phyloP scores from a whole-genome alignment of 2,329 filamentous ascomycete species.

The Blastomyces silverae region DNA sequence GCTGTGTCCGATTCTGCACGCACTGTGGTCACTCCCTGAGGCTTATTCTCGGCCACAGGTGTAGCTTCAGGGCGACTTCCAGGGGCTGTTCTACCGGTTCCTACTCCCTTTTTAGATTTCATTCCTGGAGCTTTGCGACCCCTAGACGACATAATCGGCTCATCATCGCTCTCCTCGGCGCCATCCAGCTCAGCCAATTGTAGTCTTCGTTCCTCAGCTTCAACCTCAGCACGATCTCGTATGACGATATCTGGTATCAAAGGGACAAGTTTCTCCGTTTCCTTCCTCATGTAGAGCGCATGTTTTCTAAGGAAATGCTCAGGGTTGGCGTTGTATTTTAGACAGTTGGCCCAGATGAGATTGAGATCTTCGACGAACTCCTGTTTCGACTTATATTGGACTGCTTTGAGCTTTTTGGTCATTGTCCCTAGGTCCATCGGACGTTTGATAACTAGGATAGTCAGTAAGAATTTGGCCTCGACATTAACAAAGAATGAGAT shows the following conservation, averaged over 20 bases:
- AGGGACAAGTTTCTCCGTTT: slow-evolving; percentile 92
- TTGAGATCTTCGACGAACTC: slow-evolving; percentile 93
- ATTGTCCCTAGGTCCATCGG: slow-evolving; percentile 97
- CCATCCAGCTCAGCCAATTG: slow-evolving; percentile 75
- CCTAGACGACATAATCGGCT: slow-evolving; percentile 95
- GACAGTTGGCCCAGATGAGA: slow-evolving; percentile 93
- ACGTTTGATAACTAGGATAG: slow-evolving; percentile 71
- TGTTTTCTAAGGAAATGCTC: slow-evolving; percentile 83
- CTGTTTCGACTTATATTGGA: slow-evolving; percentile 78
- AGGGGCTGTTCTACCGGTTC: slow-evolving; percentile 58
- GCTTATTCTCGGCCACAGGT: slow-evolving; percentile 45
- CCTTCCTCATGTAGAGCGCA: slow-evolving; percentile 92
- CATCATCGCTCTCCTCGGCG: slow-evolving; percentile 88
- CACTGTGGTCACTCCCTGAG: slow-evolving; percentile 45
- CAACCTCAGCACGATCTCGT: slow-evolving; percentile 85
- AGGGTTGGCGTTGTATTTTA: slow-evolving; percentile 89
- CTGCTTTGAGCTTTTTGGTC: slow-evolving; percentile 89
- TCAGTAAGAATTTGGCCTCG: slow-evolving; percentile 13
- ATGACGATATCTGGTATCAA: slow-evolving; percentile 90
- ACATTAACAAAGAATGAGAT: background rate
- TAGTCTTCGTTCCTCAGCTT: slow-evolving; percentile 73
- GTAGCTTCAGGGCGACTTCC: slow-evolving; percentile 71
- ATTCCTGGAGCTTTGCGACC: slow-evolving; percentile 79
- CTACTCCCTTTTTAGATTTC: slow-evolving; percentile 63
- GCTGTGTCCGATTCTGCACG: slow-evolving; percentile 65